These are phyloP conservation scores for Rhynchospora tenuis DNA, from an alignment of 176 grass and related monocot species.

Conservation along the genomic window DNA sequence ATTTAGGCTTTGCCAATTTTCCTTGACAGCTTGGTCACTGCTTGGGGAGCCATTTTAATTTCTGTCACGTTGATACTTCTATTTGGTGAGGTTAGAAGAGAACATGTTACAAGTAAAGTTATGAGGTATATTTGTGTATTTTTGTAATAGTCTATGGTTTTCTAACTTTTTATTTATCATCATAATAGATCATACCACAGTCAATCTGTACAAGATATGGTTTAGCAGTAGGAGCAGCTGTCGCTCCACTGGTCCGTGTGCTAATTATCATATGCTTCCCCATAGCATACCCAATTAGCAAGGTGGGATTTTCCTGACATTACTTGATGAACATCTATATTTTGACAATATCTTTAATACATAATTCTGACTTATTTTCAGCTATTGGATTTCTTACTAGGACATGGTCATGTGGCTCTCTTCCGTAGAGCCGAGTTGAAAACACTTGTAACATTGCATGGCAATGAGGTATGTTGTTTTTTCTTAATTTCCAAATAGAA, in stretches of 20 bases:
- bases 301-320: conserved; percentile 34
- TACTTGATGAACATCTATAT: neutral
- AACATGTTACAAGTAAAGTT: neutral
- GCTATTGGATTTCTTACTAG: conserved; percentile 72
- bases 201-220: conserved; percentile 78
- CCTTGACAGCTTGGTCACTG: conserved; percentile 87
- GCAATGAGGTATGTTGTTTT: conserved; percentile 58
- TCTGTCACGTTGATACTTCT: conserved; percentile 81
- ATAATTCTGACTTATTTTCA: conserved; percentile 35
- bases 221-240: conserved; percentile 67
- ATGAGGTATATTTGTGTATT: neutral
- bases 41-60: conserved; percentile 86
- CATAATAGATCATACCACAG: conserved; percentile 68
- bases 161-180: conserved; percentile 8
- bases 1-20: conserved; percentile 85
- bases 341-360: neutral
- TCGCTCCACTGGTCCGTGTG: conserved; percentile 70
- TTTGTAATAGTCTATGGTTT: neutral
- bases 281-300: conserved; percentile 92
- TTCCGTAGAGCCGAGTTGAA: conserved; percentile 93
- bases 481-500: neutral
- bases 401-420: conserved; percentile 67
- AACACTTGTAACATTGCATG: conserved; percentile 88
- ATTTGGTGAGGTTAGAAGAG: conserved; percentile 67
- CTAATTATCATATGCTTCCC: conserved; percentile 92